These are phyloP conservation scores for Colletotrichum eremochloae DNA, from an alignment of 2,329 filamentous ascomycete genomes.

Conservation along the genomic window DNA sequence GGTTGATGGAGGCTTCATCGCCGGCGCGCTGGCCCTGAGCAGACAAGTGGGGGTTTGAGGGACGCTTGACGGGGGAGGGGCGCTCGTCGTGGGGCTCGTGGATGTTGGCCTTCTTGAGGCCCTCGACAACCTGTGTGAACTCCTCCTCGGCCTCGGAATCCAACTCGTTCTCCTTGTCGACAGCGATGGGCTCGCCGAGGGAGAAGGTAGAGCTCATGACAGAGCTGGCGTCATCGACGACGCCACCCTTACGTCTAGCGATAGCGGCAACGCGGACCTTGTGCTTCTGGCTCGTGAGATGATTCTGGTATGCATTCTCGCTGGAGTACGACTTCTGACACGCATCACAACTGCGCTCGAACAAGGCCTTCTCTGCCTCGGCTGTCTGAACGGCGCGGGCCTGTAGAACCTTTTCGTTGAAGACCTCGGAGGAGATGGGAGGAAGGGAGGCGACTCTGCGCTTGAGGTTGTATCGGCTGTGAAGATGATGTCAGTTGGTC, in stretches of 20 bases:
- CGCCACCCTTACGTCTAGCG: conserved; percentile 51
- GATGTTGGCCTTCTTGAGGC: conserved; percentile 80
- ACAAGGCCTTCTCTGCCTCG: conserved; percentile 88
- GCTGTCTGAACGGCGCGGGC: conserved; percentile 88
- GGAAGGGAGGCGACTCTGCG: conserved; percentile 91
- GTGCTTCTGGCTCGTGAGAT: conserved; percentile 92
- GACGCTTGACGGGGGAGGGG: conserved; percentile 66
- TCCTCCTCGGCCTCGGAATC: conserved; percentile 80
- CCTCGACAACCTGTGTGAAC: conserved; percentile 82
- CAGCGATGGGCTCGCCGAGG: conserved; percentile 80
- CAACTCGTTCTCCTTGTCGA: conserved; percentile 60
- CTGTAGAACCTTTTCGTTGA: conserved; percentile 94
- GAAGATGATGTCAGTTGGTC: conserved; percentile 40
- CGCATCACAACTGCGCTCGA: conserved; percentile 83
- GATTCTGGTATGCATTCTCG: conserved; percentile 95
- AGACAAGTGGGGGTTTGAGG: conserved; percentile 64
- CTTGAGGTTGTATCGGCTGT: conserved; percentile 94
- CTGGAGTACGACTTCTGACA: conserved; percentile 97
- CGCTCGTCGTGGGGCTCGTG: conserved; percentile 59
- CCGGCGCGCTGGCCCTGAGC: conserved; percentile 57
- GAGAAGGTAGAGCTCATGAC: conserved; percentile 94
- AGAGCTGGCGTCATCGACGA: conserved; percentile 77
- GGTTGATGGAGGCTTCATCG: conserved; percentile 53
- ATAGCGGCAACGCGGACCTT: conserved; percentile 72
- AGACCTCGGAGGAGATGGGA: conserved; percentile 90